Percentiles rank a stretch among this genome's conserved stretches.
phyloP scores from a whole-genome alignment of 2,329 filamentous ascomycete species.

The Paraphaeosphaeria minitans region DNA sequence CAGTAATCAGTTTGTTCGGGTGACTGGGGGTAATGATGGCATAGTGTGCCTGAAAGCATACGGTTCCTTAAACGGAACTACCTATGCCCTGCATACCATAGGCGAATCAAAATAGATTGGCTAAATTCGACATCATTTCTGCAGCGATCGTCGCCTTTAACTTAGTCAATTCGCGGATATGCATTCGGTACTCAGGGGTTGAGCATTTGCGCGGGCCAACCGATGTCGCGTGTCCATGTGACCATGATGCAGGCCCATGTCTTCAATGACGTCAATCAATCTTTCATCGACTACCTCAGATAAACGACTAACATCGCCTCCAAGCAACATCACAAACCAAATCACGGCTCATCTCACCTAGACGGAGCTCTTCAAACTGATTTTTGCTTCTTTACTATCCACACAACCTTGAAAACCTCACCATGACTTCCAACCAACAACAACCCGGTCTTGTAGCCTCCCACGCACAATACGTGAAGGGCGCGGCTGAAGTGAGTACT shows the following conservation, averaged over 20 bases:
- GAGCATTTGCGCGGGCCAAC: not conserved
- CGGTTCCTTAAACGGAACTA: too few relatives aligned
- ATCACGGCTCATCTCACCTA: not conserved
- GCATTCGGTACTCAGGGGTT: not conserved
- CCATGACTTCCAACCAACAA: conserved; percentile 31
- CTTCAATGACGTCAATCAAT: not conserved
- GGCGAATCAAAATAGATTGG: not conserved
- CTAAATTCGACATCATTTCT: not conserved
- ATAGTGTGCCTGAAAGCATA: too few relatives aligned
- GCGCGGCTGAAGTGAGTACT: conserved; percentile 64
- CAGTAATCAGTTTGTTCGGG: not conserved
- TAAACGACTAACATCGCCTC: not conserved
- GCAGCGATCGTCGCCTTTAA: not conserved
- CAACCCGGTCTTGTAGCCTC: conserved; percentile 66
- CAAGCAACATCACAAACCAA: not conserved
- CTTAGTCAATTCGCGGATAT: not conserved
- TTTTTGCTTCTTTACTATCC: not conserved
- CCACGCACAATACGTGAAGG: conserved; percentile 72
- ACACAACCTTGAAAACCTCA: not conserved
- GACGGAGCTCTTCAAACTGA: not conserved
- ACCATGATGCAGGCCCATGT: not conserved
- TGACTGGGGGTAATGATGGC: not conserved
- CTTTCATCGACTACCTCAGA: not conserved
- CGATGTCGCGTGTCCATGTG: not conserved
- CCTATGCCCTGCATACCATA: not conserved